These are phyloP conservation scores for Puccinia brachypodii DNA, from an alignment of 1,284 basidiomycete genomes.

Conservation along the genomic window DNA sequence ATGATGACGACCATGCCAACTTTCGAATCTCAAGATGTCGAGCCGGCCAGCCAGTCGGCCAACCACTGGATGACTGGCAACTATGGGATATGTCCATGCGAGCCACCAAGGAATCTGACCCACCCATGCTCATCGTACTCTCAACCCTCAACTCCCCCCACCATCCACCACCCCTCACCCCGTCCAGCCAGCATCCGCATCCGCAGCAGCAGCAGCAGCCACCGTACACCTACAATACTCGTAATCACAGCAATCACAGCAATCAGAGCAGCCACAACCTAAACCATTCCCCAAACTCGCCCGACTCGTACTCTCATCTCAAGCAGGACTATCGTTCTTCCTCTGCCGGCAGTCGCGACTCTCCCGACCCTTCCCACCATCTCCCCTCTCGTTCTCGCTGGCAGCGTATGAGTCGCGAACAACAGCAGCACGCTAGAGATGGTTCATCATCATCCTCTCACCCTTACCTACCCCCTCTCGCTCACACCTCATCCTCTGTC, in stretches of 20 bases:
- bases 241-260: background rate
- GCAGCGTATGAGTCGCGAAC: constrained; percentile 25
- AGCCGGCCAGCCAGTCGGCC: constrained; percentile 44
- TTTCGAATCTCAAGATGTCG: constrained; percentile 40
- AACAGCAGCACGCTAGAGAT: constrained; percentile 14
- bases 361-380: constrained; percentile 27
- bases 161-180: background rate
- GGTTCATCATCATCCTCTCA: constrained; percentile 18
- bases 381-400: constrained; percentile 26
- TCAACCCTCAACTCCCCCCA: background rate
- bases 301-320: constrained; percentile 21
- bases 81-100: constrained; percentile 48
- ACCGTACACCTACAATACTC: background rate
- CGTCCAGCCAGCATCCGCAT: background rate
- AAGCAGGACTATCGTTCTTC: constrained; percentile 22
- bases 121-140: constrained; percentile 47
- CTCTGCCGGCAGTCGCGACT: constrained; percentile 31
- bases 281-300: constrained; percentile 42
- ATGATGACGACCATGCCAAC: constrained; percentile 47
- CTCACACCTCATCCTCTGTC: background rate
- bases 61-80: constrained; percentile 48
- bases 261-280: background rate
- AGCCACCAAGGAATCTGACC: constrained; percentile 41
- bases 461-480: constrained; percentile 12
- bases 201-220: background rate